Percentiles rank a stretch among this genome's conserved stretches.
Conservation (phyloP, 345 rosid species). For the Rhizophora apiculata region DNA sequence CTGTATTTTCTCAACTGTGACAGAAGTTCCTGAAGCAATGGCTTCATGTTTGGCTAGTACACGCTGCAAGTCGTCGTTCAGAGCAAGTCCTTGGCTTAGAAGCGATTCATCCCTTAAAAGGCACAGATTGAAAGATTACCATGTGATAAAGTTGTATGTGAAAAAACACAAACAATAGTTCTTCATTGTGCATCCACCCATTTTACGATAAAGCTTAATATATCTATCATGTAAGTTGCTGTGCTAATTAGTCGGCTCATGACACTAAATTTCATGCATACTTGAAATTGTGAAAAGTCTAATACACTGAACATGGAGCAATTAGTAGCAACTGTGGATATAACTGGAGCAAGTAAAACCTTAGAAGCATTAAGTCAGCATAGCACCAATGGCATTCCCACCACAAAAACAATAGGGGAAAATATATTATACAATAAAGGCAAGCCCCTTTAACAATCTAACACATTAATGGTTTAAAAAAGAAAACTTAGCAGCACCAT, state of each 20-base stretch:
- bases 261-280: no score
- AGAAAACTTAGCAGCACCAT: neutral
- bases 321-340: no score
- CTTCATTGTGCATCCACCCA: neutral
- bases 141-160: neutral
- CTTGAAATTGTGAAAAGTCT: no score
- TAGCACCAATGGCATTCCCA: no score
- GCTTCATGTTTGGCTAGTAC: constrained; percentile 83
- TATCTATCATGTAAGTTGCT: neutral
- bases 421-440: neutral
- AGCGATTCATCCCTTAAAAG: constrained; percentile 88
- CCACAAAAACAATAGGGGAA: neutral
- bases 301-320: neutral
- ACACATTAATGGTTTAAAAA: neutral
- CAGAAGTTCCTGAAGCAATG: constrained; percentile 66
- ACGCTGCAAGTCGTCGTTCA: constrained; percentile 97
- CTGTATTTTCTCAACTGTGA: constrained; percentile 46
- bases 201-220: neutral
- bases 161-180: neutral
- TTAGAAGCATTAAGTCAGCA: neutral
- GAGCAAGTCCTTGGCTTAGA: constrained; percentile 79
- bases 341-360: neutral
- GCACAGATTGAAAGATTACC: neutral
- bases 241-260: neutral
- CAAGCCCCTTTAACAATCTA: neutral